Base-by-base conservation (phyloP, 1,284 basidiomycete genomes). In the Phlebopus sp. region DNA sequence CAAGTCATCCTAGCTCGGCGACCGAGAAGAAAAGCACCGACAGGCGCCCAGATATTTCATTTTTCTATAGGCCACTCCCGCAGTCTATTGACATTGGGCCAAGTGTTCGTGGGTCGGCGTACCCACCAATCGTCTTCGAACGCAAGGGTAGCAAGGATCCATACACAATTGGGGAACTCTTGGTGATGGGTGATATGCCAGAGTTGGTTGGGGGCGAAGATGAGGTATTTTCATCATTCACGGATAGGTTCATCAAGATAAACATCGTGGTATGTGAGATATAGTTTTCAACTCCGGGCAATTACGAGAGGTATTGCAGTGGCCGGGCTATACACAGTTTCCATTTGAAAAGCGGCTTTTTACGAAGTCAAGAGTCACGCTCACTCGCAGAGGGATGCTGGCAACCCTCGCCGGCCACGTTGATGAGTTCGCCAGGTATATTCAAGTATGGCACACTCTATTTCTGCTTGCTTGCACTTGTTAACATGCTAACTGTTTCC, bases 311-410 rank as follows among this genome's bases (percentile, higher is more conserved):
- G 25, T 19, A 19, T 23, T 38, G 49, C 30, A 67, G 68, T 70
- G 69, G 69, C 68, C 70, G 1, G 69, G 69, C 1, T 70, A 71
- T 52, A 52, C 52, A 8, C 41, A 36, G n/a, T 57, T 58, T 40
- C 57, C 60, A 0, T 59, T 59, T 30, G 65, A 70, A 52, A 65
- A 59, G 40, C 63, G 63, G 6, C 49, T 71, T 41, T 30, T 38
- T 5, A 58, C 65, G 25, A 58, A 56, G 38, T 50, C 54, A 29
- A 50, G 52, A 19, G 37, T 32, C 13, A 40, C 50, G 31, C 52
- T 60, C 36, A 63, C 64, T 2, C 37, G 53, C 14, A 50, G 31
- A 6, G 40, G 47, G 37, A 36, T 74, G 37, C 54, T 73, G 5
- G 48, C 62, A 42, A 30, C 54, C 7, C 51, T 72, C 5, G 60